Conservation (phyloP, 805 yeast genomes). For the Myxozyma geophila region DNA sequence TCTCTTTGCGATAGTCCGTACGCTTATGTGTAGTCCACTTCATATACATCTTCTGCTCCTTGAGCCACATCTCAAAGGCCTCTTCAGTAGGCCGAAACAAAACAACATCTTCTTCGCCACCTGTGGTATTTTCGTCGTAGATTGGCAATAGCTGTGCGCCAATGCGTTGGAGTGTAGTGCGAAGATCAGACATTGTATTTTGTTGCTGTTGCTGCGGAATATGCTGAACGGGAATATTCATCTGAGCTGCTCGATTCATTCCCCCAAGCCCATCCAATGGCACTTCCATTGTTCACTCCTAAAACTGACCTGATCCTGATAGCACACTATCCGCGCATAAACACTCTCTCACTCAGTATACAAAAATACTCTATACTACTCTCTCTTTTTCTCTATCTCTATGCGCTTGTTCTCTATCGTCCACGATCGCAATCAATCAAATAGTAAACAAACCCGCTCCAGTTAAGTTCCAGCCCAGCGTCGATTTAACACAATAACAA, state of each 20-base stretch:
- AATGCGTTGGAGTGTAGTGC: slow-evolving; percentile 17
- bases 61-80: slow-evolving; percentile 25
- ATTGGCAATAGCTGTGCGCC: slow-evolving; percentile 28
- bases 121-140: slow-evolving; percentile 26
- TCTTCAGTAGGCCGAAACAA: slow-evolving; percentile 22
- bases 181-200: slow-evolving; percentile 11
- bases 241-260: not conserved
- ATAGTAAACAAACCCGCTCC: no score
- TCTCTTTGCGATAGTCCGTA: slow-evolving; percentile 29
- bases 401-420: no score
- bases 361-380: no score
- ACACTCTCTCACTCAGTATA: no score
- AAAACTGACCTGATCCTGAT: no score
- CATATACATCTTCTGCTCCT: slow-evolving; percentile 31
- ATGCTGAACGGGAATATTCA: not conserved
- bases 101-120: slow-evolving; percentile 27
- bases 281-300: not conserved
- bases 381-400: no score
- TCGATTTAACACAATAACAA: no score
- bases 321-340: no score
- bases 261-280: not conserved
- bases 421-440: no score
- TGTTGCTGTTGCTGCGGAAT: not conserved
- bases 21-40: slow-evolving; percentile 31
- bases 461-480: no score